Conservation (phyloP, 768 basidiomycete genomes). For the Agaricus subrufescens region DNA sequence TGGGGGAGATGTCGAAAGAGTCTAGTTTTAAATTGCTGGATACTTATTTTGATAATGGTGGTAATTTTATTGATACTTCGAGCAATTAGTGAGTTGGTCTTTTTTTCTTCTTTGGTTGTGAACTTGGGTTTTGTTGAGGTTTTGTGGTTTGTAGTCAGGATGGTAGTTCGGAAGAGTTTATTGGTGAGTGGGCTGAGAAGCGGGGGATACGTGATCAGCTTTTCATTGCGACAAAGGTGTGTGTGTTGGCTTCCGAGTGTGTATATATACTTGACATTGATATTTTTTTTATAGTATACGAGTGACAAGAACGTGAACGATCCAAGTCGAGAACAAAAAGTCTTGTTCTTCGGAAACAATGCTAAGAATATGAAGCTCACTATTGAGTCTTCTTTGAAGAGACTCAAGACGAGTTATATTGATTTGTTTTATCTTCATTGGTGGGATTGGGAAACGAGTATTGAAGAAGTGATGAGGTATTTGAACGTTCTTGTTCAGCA, state of each 20-base stretch:
- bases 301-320: slow-evolving; percentile 22
- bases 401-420: slow-evolving; percentile 35
- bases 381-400: slow-evolving; percentile 34
- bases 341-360: slow-evolving; percentile 33
- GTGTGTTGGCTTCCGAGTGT: neutral
- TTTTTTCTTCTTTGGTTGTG: neutral
- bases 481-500: slow-evolving; percentile 45
- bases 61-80: slow-evolving; percentile 44
- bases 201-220: slow-evolving; percentile 42
- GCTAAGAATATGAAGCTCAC: slow-evolving; percentile 34
- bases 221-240: slow-evolving; percentile 41
- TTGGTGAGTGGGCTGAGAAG: slow-evolving; percentile 46
- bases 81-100: slow-evolving; percentile 31
- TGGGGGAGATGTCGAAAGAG: slow-evolving; percentile 36
- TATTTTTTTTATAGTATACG: slow-evolving; percentile 17
- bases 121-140: no score
- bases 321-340: slow-evolving; percentile 23
- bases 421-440: slow-evolving; percentile 31
- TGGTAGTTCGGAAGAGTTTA: slow-evolving; percentile 44
- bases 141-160: slow-evolving; percentile 31
- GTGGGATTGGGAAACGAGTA: slow-evolving; percentile 46
- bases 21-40: slow-evolving; percentile 39
- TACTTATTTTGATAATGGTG: slow-evolving; percentile 34
- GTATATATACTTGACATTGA: no score
- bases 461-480: slow-evolving; percentile 54